Evolutionary conservation across 768 basidiomycete genomes (phyloP), one percentile per base, ranked within the genome.

Genomic region (Sporobolomyces phaffii): DNA sequence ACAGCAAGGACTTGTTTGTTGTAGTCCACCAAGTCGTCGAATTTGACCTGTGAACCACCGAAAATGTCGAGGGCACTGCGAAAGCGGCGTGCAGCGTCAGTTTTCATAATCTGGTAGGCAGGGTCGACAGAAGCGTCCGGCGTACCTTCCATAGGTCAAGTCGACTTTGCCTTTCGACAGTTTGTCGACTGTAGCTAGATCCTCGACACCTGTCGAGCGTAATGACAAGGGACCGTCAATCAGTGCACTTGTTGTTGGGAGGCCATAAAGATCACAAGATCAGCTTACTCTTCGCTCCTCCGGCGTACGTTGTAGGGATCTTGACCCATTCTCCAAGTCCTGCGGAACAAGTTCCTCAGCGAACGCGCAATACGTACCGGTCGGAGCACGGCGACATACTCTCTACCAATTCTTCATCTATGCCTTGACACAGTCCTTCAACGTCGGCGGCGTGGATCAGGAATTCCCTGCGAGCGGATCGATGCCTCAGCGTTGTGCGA

Each of bases 361-460:
- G n/a, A n/a, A n/a, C n/a, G n/a, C n/a, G n/a, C n/a, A n/a, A n/a
- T n/a, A n/a, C n/a, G n/a, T n/a, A 17, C n/a, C 43, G 31, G 22
- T 13, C 11, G 20, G 40, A 15, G 26, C 10, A 14, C 29, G 8
- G 14, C 5, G 28, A 80, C 87, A 64, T 64, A 89, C 93, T 86
- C 67, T 78, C 69, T 4, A 98, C 94, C 5, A 99, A 83, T 22
- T 86, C 85, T 75, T 90, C 84, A 77, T 99, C 96, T 64, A 98
- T 92, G 1, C 96, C 96, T 79, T 92, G 86, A 77, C 96, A 98
- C 28, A 98, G 79, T 0, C 96, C 96, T 77, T 99, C 96, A 13
- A 99, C 93, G 72, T 98, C 96, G n/a, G 96, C 96, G 0, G 96
- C 94, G 77, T 99, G 96, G 31, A 99, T 82, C 48, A 99, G 79